These are phyloP conservation scores for Ambrosia artemisiifolia DNA, from an alignment of 129 eudicot genomes.

Conservation along the genomic window DNA sequence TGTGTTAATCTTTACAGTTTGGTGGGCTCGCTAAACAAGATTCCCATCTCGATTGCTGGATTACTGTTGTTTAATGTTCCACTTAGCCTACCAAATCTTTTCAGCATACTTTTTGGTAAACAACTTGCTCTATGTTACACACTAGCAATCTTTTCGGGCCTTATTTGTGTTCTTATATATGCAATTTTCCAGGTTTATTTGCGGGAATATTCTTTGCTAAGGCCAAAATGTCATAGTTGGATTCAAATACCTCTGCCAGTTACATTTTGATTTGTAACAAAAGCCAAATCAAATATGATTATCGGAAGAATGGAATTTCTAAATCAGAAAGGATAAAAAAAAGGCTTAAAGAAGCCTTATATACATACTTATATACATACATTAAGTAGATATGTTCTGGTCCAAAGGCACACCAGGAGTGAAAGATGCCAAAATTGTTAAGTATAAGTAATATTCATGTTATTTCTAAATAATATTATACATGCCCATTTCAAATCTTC, in stretches of 20 bases:
- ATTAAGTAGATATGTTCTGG: slow-evolving; percentile 28
- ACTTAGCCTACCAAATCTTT: slow-evolving; percentile 51
- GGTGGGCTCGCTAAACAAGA: slow-evolving; percentile 80
- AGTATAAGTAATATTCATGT: slow-evolving; percentile 11
- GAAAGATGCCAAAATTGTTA: slow-evolving; percentile 26
- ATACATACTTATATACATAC: not conserved
- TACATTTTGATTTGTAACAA: slow-evolving; percentile 13
- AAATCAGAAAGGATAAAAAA: slow-evolving; percentile 4
- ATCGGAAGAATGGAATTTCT: not conserved
- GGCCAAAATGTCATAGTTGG: slow-evolving; percentile 69
- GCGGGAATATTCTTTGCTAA: slow-evolving; percentile 77
- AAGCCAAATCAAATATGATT: slow-evolving; percentile 20
- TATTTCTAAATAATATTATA: not conserved
- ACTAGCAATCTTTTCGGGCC: not conserved
- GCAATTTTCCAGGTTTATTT: slow-evolving; percentile 52
- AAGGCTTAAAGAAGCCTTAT: slow-evolving; percentile 26
- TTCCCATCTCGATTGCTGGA: slow-evolving; percentile 80
- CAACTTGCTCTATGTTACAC: slow-evolving; percentile 6
- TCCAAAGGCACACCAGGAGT: slow-evolving; percentile 38
- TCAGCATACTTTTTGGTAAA: slow-evolving; percentile 82
- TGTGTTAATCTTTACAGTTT: slow-evolving; percentile 38
- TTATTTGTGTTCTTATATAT: slow-evolving; percentile 1
- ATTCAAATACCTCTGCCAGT: slow-evolving; percentile 5
- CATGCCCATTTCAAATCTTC: not conserved
- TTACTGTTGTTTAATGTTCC: slow-evolving; percentile 74